A percentile compares a stretch with the other conserved stretches of the same genome.
Evolutionary conservation across 345 rosid genomes (phyloP).

Genomic region (Eucalyptus dawsonii): DNA sequence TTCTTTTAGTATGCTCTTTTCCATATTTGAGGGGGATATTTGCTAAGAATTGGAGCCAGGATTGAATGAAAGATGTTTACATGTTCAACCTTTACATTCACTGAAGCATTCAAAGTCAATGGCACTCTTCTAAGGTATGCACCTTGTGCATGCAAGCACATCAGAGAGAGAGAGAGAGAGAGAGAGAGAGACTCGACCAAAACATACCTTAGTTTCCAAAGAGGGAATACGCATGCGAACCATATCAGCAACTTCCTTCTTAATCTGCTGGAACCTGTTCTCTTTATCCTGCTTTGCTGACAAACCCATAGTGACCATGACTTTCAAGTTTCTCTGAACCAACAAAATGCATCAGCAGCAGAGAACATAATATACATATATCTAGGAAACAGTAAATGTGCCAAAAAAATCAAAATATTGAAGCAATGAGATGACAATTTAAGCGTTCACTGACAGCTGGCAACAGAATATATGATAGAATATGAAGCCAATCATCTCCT

Average conservation of each 20-base stretch:
- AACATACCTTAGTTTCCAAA: constrained; percentile 52
- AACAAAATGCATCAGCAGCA: background rate
- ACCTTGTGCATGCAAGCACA: background rate
- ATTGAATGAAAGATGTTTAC: background rate
- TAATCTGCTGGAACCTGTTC: constrained; percentile 62
- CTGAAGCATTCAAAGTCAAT: background rate
- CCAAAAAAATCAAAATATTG: background rate
- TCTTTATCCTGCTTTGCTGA: constrained; percentile 80
- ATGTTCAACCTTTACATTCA: background rate
- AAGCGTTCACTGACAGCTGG: background rate
- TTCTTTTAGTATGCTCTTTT: background rate
- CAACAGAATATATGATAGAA: background rate
- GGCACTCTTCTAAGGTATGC: background rate
- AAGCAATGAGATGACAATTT: background rate
- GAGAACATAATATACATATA: background rate
- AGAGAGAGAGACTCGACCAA: background rate
- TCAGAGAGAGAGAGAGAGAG: background rate
- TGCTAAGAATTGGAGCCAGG: background rate
- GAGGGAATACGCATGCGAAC: constrained; percentile 36
- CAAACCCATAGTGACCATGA: constrained; percentile 57
- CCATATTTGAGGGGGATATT: background rate
- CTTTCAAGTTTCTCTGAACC: constrained; percentile 76
- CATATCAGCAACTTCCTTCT: constrained; percentile 79
- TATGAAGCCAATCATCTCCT: background rate
- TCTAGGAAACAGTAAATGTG: background rate